Evolutionary conservation across 75 land plant genomes (phyloP), one percentile per base, ranked within the genome.

Genomic region (Pinus albicaulis): DNA sequence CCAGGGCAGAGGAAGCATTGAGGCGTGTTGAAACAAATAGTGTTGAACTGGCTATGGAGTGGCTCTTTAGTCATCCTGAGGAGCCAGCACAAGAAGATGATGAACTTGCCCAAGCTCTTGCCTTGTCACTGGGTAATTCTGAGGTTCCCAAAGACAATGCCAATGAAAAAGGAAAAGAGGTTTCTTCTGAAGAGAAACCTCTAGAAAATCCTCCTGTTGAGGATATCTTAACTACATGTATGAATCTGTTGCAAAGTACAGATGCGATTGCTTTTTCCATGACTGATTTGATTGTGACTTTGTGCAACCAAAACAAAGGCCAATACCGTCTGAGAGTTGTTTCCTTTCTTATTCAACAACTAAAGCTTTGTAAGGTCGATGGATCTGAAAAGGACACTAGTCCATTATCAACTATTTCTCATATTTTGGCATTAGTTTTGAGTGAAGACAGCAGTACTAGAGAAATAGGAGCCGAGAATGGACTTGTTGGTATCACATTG

Each of bases 31-130:
- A 85, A 58, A 66, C 87, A 81, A 92, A 91, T 74, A 95, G 98
- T 78, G 98, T 95, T 57, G 99, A 98, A 71, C 77, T 98, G 95
- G 99, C 99, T 12, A 95, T 91, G 87, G 99, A 98, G 73, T 98
- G 99, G 99, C 74, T 98, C 60, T 89, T 92, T 58, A 88, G 78
- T 74, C 99, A 92, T 85, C 82, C 92, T 36, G 99, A 98, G 76
- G 99, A 95, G 81, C 81, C 83, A 72, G 80, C 82, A 11, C 93
- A 95, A 81, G 99, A 98, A 72, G 98, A 98, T 81, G 95, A 92
- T 87, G 96, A 98, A 79, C 82, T 98, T 60, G 98, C 98, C 57
- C 93, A 89, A 24, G 99, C 98, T 23, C 87, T 98, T 72, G 99
- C 99, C 25, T 64, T 98, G 53, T 98, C 99, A 71, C 81, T 98